Base-by-base conservation (phyloP, 1,284 basidiomycete species). In the Xerocomus amazonicus region DNA sequence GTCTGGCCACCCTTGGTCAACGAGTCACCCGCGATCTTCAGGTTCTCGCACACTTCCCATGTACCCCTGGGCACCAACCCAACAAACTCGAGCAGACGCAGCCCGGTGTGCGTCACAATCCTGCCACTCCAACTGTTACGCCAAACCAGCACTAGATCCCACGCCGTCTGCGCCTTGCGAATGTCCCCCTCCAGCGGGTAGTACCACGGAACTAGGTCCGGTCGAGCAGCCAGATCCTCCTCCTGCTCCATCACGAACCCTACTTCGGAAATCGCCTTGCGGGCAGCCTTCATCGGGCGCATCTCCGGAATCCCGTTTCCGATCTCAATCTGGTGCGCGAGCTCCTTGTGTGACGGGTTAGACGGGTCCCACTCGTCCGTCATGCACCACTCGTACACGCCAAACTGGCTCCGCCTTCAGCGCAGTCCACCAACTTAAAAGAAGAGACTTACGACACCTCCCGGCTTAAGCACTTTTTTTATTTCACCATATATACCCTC, bases 371-470 rank as follows among this genome's bases (percentile, higher is more conserved):
- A 99, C 9, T 71, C 70, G 69, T 98, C 95, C 42, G 96, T 98
- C 95, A 99, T 97, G 73, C 87, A 90, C 96, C 96, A 99, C 69
- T 98, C 96, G 73, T 98, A 98, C 39, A 97, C 87, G 67, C 94
- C 95, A 69, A 97, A 97, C 89, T 93, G 35, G 6, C 45, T 19
- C 4, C 5, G 33, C n/a, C 4, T 45, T 57, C 19, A 50, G 53
- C 47, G 10, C 38, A 32, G 3, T 27, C 8, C 43, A 19, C 45
- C 14, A 33, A 8, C n/a, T n/a, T n/a, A 13, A 19, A 10, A 0
- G 31, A 35, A 49, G 19, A 40, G 29, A 85, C 90, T 68, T 66
- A 94, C 92, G 36, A 90, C 77, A 60, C 96, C 96, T 74, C 95
- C 96, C 6, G 96, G 96, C 77, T 99, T 99, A 65, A 99, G 80